A percentile compares a stretch with the other conserved stretches of the same genome.
Evolutionary conservation across 345 rosid genomes (phyloP).

Genomic region (Lenwebbia sp.): DNA sequence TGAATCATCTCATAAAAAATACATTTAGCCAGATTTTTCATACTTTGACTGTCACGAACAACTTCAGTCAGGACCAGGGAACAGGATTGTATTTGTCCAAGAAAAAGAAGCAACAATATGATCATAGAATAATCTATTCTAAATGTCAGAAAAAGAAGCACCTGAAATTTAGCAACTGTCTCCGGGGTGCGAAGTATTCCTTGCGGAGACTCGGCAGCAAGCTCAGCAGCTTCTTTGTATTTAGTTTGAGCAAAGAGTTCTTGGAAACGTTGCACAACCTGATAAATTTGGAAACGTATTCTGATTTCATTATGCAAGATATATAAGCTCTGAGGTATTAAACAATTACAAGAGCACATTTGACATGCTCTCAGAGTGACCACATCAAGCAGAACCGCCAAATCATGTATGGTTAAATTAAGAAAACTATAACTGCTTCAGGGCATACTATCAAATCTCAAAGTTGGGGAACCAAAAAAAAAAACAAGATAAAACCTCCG

Average conservation of each 20-base stretch:
- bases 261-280: constrained; percentile 99
- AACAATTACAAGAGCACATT: neutral
- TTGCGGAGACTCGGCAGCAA: constrained; percentile 98
- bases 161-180: constrained; percentile 98
- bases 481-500: neutral
- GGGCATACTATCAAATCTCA: neutral
- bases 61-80: neutral
- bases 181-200: constrained; percentile 97
- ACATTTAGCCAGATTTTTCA: neutral
- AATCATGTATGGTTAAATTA: neutral
- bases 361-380: neutral
- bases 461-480: neutral
- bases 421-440: neutral
- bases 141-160: constrained; percentile 10
- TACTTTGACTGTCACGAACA: neutral
- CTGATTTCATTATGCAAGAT: neutral
- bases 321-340: neutral
- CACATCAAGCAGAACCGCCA: neutral
- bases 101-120: neutral
- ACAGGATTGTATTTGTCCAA: neutral
- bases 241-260: constrained; percentile 95
- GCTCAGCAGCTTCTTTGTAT: constrained; percentile 99
- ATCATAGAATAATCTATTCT: neutral
- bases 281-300: constrained; percentile 5
- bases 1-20: neutral